Percentiles rank a stretch among this genome's conserved stretches.
Evolutionary conservation across 1,139 yeast genomes (phyloP).

Genomic region (Saccharomycopsis phalli): DNA sequence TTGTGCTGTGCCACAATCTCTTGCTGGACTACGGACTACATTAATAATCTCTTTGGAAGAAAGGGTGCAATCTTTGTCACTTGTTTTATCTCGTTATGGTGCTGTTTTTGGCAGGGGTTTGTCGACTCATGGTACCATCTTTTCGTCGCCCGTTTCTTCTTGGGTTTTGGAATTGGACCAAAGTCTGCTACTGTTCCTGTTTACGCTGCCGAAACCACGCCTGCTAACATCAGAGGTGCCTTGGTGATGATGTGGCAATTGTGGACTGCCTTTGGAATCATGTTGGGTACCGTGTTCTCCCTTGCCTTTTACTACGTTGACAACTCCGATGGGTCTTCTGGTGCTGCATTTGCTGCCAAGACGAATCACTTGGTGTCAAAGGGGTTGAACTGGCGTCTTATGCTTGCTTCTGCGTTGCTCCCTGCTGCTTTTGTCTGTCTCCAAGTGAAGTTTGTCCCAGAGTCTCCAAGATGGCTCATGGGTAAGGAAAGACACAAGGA

Average conservation of each 20-base stretch:
- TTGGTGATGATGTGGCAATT: constrained; percentile 85
- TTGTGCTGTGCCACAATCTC: constrained; percentile 62
- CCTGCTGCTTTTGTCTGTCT: constrained; percentile 62
- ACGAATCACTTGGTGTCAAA: constrained; percentile 8
- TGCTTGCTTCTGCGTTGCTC: constrained; percentile 70
- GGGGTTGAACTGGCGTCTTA: constrained; percentile 69
- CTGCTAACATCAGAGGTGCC: constrained; percentile 69
- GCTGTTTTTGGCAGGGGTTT: constrained; percentile 75
- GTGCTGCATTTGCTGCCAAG: constrained; percentile 26
- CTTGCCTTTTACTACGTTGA: constrained; percentile 49
- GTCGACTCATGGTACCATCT: constrained; percentile 68
- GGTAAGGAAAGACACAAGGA: constrained; percentile 51
- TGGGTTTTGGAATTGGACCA: constrained; percentile 77
- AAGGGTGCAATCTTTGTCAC: constrained; percentile 64
- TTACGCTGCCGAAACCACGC: constrained; percentile 73
- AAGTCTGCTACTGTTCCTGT: constrained; percentile 78
- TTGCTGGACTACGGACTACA: constrained; percentile 65
- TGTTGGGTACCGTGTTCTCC: constrained; percentile 67
- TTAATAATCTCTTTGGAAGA: constrained; percentile 59
- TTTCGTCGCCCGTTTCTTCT: constrained; percentile 59
- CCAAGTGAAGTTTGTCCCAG: constrained; percentile 67
- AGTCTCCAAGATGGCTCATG: constrained; percentile 76
- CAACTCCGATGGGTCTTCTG: constrained; percentile 33
- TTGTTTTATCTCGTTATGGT: constrained; percentile 52
- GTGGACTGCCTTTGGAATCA: constrained; percentile 82